These are phyloP conservation scores for Lentithecium fluviatile DNA, from an alignment of 495 filamentous ascomycete species.

Conservation along the genomic window DNA sequence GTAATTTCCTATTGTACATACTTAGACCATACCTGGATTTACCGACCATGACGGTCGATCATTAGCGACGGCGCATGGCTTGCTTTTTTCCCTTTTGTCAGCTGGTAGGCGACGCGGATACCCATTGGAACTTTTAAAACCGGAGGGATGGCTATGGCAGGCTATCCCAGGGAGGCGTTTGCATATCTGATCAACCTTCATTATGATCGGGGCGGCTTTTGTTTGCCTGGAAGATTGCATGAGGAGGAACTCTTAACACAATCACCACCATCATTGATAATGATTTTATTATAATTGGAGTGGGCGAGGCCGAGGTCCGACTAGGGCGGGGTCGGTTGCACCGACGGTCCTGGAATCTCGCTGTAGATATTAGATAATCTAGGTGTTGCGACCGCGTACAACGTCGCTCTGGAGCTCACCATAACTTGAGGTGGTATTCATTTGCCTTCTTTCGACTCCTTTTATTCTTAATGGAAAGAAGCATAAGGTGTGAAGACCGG, in stretches of 20 bases:
- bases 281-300: constrained; percentile 25
- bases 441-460: background rate
- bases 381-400: constrained; percentile 5
- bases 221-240: background rate
- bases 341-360: constrained; percentile 12
- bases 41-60: constrained; percentile 14
- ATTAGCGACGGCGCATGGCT: constrained; percentile 32
- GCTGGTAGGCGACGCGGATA: constrained; percentile 16
- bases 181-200: background rate
- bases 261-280: constrained; percentile 1
- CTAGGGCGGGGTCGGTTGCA: background rate
- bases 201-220: background rate
- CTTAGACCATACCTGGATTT: background rate
- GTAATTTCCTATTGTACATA: background rate
- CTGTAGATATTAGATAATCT: constrained; percentile 12
- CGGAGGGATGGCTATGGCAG: constrained; percentile 14
- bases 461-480: background rate
- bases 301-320: background rate
- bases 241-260: constrained; percentile 1
- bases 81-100: constrained; percentile 14
- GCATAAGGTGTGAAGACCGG: background rate
- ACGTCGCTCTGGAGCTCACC: background rate
- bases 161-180: constrained; percentile 7
- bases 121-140: constrained; percentile 9
- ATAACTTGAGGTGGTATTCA: background rate